phyloP scores from a whole-genome alignment of 179 eudicot species.

The Actinidia chinensis region DNA sequence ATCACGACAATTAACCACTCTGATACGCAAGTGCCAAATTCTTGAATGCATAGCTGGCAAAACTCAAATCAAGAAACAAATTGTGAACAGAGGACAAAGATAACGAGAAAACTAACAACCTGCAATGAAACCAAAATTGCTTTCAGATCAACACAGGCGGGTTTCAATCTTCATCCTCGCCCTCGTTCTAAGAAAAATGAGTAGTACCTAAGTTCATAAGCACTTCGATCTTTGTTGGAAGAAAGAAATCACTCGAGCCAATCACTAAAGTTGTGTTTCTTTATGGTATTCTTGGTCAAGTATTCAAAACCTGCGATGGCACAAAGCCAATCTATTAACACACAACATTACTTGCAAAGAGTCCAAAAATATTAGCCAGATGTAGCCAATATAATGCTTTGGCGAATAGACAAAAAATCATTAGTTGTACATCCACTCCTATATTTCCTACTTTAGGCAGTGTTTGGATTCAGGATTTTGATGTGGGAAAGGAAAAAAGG shows the following conservation, averaged over 20 bases:
- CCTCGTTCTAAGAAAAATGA: slow-evolving; percentile 45
- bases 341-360: neutral
- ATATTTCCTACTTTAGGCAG: too few species aligned
- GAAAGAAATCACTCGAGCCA: slow-evolving; percentile 43
- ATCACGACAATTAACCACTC: neutral
- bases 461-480: too few species aligned
- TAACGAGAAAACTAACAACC: neutral
- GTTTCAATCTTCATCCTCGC: slow-evolving; percentile 26
- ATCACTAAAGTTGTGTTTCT: slow-evolving; percentile 41
- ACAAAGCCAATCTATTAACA: neutral
- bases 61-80: neutral
- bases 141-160: neutral
- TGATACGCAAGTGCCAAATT: neutral
- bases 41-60: neutral
- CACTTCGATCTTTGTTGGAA: slow-evolving; percentile 41
- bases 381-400: too few species aligned
- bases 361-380: neutral
- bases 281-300: slow-evolving; percentile 41
- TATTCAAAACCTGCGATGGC: slow-evolving; percentile 35
- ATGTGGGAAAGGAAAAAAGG: too few species aligned
- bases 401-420: too few species aligned
- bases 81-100: neutral
- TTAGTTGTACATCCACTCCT: too few species aligned
- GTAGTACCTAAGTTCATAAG: slow-evolving; percentile 39
- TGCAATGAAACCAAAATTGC: too few species aligned